Conservation (phyloP, 371 early-diverging fungal species). For the Saksenaea vasiformis region DNA sequence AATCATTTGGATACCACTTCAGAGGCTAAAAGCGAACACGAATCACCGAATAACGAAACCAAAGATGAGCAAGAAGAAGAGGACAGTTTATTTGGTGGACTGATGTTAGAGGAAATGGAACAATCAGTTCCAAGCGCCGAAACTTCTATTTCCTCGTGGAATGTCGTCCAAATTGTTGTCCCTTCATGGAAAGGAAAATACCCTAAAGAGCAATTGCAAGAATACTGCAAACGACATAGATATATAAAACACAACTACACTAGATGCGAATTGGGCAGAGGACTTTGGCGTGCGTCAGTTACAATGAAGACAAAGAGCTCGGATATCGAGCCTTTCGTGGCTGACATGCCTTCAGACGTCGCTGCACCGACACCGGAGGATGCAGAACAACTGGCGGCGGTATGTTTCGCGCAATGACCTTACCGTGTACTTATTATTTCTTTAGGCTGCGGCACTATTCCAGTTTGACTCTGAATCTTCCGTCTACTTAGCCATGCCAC, state of each 20-base stretch:
- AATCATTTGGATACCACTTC: background rate
- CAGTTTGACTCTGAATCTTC: slow-evolving; percentile 50
- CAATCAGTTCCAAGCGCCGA: slow-evolving; percentile 7
- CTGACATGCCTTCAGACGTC: slow-evolving; percentile 18
- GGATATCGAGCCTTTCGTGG: background rate
- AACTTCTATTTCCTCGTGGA: slow-evolving; percentile 8
- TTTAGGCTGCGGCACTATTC: slow-evolving; percentile 53
- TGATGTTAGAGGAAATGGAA: slow-evolving; percentile 32
- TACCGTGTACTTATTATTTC: background rate
- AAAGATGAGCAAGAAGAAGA: slow-evolving; percentile 13
- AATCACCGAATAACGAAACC: background rate
- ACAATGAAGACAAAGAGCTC: slow-evolving; percentile 10
- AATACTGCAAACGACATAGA: slow-evolving; percentile 27
- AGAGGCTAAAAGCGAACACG: slow-evolving; percentile 6
- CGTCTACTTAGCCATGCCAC: slow-evolving; percentile 59
- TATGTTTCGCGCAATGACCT: slow-evolving; percentile 12
- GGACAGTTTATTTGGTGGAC: slow-evolving; percentile 17
- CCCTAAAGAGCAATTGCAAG: slow-evolving; percentile 44
- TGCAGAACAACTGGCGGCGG: slow-evolving; percentile 65
- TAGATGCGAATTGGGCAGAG: slow-evolving; percentile 9
- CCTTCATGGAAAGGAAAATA: slow-evolving; percentile 49
- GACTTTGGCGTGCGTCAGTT: slow-evolving; percentile 28
- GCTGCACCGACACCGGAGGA: slow-evolving; percentile 25
- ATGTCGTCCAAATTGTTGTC: slow-evolving; percentile 20
- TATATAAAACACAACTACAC: slow-evolving; percentile 16